Evolutionary conservation across 108 stramenopile species (phyloP), one percentile per base, ranked within the genome.

Genomic region (Cylindrotheca fusiformis): DNA sequence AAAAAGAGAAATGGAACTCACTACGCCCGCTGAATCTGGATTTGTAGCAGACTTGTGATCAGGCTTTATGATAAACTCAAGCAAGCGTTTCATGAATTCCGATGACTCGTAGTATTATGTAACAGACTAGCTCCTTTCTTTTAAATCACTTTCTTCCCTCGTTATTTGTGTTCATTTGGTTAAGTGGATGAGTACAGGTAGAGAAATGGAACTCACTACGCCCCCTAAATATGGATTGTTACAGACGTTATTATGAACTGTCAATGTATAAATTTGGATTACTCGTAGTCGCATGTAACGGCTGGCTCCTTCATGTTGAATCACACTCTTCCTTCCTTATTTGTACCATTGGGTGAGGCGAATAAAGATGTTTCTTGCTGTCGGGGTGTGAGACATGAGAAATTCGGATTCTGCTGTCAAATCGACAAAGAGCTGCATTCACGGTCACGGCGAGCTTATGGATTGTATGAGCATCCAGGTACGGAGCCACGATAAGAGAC

Each of bases 181-280:
- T 21, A 87, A 90, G 58, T 94, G 93, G 93, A 87, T 87, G 84
- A 94, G 91, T 74, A 94, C 93, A 5, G 93, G 93, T 45, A 94
- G 63, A 69, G 93, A 58, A 91, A 83, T 63, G 93, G 93, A 46
- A 94, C 93, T n/a, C 87, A 89, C 61, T 75, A 81, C 58, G 72
- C 71, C 58, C 73, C 79, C 28, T 81, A 81, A 59, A 53, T 54
- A 17, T 30, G 32, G 17, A 52, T 2, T 22, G 23, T n/a, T n/a
- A n/a, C n/a, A n/a, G n/a, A n/a, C n/a, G n/a, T n/a, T n/a, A n/a
- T n/a, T n/a, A n/a, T n/a, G n/a, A n/a, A n/a, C n/a, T n/a, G n/a
- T n/a, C n/a, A n/a, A n/a, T n/a, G n/a, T n/a, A n/a, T n/a, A n/a
- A n/a, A n/a, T n/a, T n/a, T n/a, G n/a, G n/a, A n/a, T n/a, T n/a